Conservation (phyloP, 1,284 basidiomycete species). For the Mrakiaceae sp. region DNA sequence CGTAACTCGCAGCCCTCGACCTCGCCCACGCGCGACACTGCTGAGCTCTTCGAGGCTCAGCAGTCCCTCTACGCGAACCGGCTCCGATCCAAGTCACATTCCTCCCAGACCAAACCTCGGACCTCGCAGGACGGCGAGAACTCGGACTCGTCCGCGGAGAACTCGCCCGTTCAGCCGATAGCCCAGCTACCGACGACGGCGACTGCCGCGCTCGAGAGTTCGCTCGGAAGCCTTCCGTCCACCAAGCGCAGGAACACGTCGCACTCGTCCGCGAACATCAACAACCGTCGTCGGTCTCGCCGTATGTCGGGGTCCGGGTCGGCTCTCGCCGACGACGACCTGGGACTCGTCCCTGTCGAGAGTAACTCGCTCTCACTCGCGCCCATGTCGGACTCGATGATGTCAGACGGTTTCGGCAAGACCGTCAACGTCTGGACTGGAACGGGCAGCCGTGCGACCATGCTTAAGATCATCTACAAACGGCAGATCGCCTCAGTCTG, state of each 20-base stretch:
- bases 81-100: conserved; percentile 1
- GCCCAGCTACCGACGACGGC: no score
- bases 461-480: conserved; percentile 82
- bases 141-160: conserved; percentile 15
- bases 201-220: no score
- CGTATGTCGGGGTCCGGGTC: neutral
- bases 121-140: neutral
- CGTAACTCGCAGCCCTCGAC: no score
- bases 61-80: conserved; percentile 11
- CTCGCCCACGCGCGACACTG: conserved; percentile 1
- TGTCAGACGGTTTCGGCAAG: conserved; percentile 5
- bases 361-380: neutral
- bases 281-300: no score
- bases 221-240: no score
- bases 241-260: no score
- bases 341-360: conserved; percentile 15
- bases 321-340: conserved; percentile 3
- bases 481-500: conserved; percentile 80
- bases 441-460: conserved; percentile 71
- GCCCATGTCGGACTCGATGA: conserved; percentile 9
- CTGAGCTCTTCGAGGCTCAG: conserved; percentile 17
- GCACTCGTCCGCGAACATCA: no score
- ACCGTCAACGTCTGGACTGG: conserved; percentile 58
- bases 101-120: neutral
- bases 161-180: conserved; percentile 1